Evolutionary conservation across 176 grass and related monocot species (phyloP), one percentile per base, ranked within the genome.

Genomic region (Metroxylon sagu): DNA sequence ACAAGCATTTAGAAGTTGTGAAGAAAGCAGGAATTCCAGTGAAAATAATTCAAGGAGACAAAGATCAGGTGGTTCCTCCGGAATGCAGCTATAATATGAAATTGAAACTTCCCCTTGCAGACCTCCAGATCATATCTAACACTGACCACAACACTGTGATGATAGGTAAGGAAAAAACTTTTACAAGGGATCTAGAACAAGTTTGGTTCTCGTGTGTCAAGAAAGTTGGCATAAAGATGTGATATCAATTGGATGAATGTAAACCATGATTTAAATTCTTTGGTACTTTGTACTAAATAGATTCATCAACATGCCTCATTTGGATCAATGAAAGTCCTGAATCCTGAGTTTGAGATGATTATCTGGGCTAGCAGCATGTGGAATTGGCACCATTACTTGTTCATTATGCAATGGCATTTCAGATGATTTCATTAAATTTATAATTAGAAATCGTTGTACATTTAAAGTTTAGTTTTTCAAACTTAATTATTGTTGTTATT

Each of bases 1-100:
- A 85, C 66, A 4, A 27, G 25, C 68, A 82, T 62, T 83, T 90
- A 69, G 75, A 85, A 23, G 76, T 62, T 26, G 28, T 96, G 26
- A 43, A 63, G 43, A 73, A 65, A 14, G 87, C 72, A 5, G 72
- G 78, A 16, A 54, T 96, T 50, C 59, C 86, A 19, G 72, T 90
- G 57, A 82, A 26, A 78, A 59, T 76, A 14, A 55, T 90, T 65
- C 87, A 96, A 25, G 87, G 91, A 59, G 80, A 51, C 58, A 19
- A 35, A 3, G 91, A 96, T 70, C 69, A 28, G 53, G 78, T 90
- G 58, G 92, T 96, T 3, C 87, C 83, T 0, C 49, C 67, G 7
- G 75, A 96, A 48, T 96, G 92, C 66, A 82, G 78, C 75, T 77
- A 54, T 5, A 54, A 66, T 27, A 18, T 96, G 25, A 88, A 73